Base-by-base conservation (phyloP, 352 stramenopile species). In the Phytophthora pinifolia region DNA sequence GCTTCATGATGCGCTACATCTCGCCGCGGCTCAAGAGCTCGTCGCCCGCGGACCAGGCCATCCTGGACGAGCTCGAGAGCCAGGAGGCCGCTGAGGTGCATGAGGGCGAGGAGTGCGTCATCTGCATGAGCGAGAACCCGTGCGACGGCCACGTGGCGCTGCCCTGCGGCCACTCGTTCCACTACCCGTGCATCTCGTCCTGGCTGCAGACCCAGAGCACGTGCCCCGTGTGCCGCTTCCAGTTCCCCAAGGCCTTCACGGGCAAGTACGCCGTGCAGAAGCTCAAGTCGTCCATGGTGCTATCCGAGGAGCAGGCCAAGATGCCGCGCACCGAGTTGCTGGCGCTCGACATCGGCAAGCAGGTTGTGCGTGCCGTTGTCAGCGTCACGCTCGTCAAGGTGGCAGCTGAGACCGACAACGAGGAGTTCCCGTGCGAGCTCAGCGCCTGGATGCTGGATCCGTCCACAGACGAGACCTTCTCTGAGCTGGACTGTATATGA, bases 151-250 rank as follows among this genome's bases (percentile, higher is more conserved):
- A 68, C 60, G 46, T 90, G 32, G 65, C 69, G n/a, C 70, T 98
- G 22, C 89, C 92, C 6, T 99, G 94, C 56, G 70, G 75, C 32
- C 94, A 99, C 72, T 65, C 82, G 9, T 98, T 98, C 71, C 94
- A 98, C 70, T 76, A 85, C 43, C 78, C 86, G 37, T 98, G 95
- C 68, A 83, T 98, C 48, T 68, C 85, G 44, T 87, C 82, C 7
- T 98, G 95, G 94, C 83, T 97, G 20, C 59, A 88, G 29, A 89
- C 79, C 59, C 88, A 97, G 54, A 83, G 75, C 52, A 94, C 88
- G 46, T 98, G 95, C 66, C 93, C 92, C n/a, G 83, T 97, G 35
- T 98, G 95, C 60, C 95, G 96, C 58, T 88, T 89, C 60, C 88
- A 97, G 72, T 87, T 97, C 54, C 68, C 61, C 43, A 83, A 86